phyloP scores from a whole-genome alignment of 2,329 filamentous ascomycete genomes.

The Pseudopyrenochaeta lycopersici region DNA sequence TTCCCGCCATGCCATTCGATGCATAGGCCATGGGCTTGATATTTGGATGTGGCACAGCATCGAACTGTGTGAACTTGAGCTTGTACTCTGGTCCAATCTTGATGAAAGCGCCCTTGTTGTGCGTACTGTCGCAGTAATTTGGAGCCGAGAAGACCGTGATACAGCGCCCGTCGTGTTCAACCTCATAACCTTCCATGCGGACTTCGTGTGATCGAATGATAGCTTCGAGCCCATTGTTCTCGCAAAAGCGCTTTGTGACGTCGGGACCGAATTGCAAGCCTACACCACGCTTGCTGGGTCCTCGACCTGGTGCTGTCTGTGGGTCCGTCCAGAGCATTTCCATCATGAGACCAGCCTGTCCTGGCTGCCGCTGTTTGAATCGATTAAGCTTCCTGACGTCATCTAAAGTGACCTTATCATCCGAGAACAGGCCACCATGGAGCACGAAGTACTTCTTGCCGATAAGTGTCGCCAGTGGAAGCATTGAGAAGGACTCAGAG shows the following conservation, averaged over 20 bases:
- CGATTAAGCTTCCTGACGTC: slow-evolving; percentile 93
- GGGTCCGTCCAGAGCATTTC: slow-evolving; percentile 99
- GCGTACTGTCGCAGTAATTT: slow-evolving; percentile 96
- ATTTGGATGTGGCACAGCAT: slow-evolving; percentile 94
- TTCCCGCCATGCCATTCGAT: slow-evolving; percentile 78
- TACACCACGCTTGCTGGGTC: slow-evolving; percentile 95
- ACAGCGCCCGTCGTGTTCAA: slow-evolving; percentile 93
- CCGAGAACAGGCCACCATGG: slow-evolving; percentile 94
- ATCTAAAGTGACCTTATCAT: slow-evolving; percentile 89
- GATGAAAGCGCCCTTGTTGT: slow-evolving; percentile 98
- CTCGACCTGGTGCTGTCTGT: slow-evolving; percentile 82
- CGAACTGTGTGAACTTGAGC: slow-evolving; percentile 90
- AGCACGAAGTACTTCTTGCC: slow-evolving; percentile 91
- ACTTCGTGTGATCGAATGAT: slow-evolving; percentile 98
- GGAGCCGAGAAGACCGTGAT: slow-evolving; percentile 99
- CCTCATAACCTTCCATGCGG: slow-evolving; percentile 98
- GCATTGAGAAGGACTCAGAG: slow-evolving; percentile 95
- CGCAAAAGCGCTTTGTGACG: slow-evolving; percentile 94
- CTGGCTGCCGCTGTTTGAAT: slow-evolving; percentile 90
- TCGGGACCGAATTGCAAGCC: slow-evolving; percentile 97
- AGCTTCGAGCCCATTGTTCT: slow-evolving; percentile 92
- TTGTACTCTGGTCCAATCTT: slow-evolving; percentile 93
- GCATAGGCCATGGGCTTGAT: slow-evolving; percentile 95
- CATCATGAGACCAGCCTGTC: slow-evolving; percentile 97
- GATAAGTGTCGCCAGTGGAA: slow-evolving; percentile 90